A percentile compares a stretch with the other conserved stretches of the same genome.
phyloP scores from a whole-genome alignment of 164 flowering plant species.

The Chloranthus sessilifolius region DNA sequence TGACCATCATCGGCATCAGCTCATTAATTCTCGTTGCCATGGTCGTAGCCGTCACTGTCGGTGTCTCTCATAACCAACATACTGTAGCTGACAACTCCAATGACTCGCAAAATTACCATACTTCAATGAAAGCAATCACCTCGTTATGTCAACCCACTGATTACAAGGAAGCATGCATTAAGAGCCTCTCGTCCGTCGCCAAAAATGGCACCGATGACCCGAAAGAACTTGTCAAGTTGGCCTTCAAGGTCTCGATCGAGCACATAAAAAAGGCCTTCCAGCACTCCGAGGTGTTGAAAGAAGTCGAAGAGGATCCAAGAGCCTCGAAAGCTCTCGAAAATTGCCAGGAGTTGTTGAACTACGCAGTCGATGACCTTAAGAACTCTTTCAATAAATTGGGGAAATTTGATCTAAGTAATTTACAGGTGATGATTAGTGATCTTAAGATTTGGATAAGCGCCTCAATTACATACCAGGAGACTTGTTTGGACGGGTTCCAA shows the following conservation, averaged over 20 bases:
- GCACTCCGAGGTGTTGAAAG: slow-evolving; percentile 25
- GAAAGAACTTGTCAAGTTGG: slow-evolving; percentile 41
- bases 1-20: slow-evolving; percentile 31
- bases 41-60: slow-evolving; percentile 47
- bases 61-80: slow-evolving; percentile 10
- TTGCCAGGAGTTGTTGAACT: slow-evolving; percentile 37
- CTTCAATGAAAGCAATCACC: slow-evolving; percentile 43
- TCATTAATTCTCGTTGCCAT: slow-evolving; percentile 47
- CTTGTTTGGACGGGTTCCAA: slow-evolving; percentile 73
- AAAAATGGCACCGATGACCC: slow-evolving; percentile 43
- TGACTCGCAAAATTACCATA: slow-evolving; percentile 15
- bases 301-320: slow-evolving; percentile 46
- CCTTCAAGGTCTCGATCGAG: slow-evolving; percentile 35
- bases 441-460: slow-evolving; percentile 75
- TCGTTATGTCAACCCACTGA: slow-evolving; percentile 56
- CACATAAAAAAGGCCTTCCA: slow-evolving; percentile 26
- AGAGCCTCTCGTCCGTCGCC: slow-evolving; percentile 28
- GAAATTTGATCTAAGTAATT: slow-evolving; percentile 18
- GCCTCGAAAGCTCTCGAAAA: slow-evolving; percentile 23
- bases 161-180: slow-evolving; percentile 42
- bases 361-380: slow-evolving; percentile 34
- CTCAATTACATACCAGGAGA: slow-evolving; percentile 57
- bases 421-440: slow-evolving; percentile 33
- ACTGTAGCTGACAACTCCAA: not conserved
- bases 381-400: slow-evolving; percentile 18